Conservation (phyloP, 352 stramenopile genomes). For the Phytophthora megakarya region DNA sequence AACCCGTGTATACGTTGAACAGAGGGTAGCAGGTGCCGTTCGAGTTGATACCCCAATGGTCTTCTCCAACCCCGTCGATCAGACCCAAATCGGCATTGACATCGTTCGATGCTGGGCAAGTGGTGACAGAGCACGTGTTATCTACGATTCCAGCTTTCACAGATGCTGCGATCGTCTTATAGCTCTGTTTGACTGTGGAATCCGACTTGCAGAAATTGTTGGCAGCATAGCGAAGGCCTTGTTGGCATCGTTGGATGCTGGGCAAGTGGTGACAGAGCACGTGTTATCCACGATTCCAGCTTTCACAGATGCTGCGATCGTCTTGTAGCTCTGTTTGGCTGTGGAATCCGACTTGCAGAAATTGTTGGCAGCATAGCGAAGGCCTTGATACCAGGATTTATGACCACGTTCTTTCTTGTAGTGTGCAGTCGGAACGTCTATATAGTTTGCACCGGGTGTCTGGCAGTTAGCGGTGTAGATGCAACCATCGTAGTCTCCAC, state of each 20-base stretch:
- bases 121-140: slow-evolving; percentile 41
- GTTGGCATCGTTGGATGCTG: slow-evolving; percentile 51
- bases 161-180: slow-evolving; percentile 30
- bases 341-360: slow-evolving; percentile 6
- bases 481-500: slow-evolving; percentile 33
- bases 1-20: slow-evolving; percentile 21
- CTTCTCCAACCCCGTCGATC: slow-evolving; percentile 31
- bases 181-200: too few species aligned
- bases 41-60: slow-evolving; percentile 34
- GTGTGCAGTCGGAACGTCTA: slow-evolving; percentile 45
- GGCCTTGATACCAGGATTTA: slow-evolving; percentile 63
- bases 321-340: slow-evolving; percentile 40
- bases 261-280: slow-evolving; percentile 39
- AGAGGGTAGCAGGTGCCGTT: slow-evolving; percentile 31
- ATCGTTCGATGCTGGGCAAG: slow-evolving; percentile 48
- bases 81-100: slow-evolving; percentile 45
- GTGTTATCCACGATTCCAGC: slow-evolving; percentile 45
- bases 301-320: slow-evolving; percentile 35
- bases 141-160: slow-evolving; percentile 41
- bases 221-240: too few species aligned
- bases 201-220: slow-evolving; percentile 45
- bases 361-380: slow-evolving; percentile 44
- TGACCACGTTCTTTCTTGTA: slow-evolving; percentile 46
- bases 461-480: slow-evolving; percentile 45
- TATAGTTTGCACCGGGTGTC: slow-evolving; percentile 46